phyloP scores from a whole-genome alignment of 179 eudicot species.

The Pouteria campechiana region DNA sequence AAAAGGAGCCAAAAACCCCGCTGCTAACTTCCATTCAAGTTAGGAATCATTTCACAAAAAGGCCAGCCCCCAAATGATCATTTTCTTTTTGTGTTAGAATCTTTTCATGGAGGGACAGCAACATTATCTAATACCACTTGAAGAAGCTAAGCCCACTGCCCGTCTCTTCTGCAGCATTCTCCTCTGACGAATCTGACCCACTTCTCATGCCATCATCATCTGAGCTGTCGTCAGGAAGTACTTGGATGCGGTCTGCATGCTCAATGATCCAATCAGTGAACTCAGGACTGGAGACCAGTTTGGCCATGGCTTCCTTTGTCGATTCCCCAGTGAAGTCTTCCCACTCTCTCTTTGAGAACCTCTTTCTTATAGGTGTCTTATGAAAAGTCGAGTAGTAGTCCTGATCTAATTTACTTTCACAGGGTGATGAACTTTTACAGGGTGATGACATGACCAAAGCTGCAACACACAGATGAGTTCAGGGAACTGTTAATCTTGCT shows the following conservation, averaged over 20 bases:
- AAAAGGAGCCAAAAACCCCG: too few relatives aligned
- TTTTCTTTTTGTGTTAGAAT: too few relatives aligned
- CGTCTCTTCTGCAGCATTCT: constrained; percentile 35
- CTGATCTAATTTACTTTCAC: constrained; percentile 11
- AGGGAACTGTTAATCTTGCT: background rate
- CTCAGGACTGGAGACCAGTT: constrained; percentile 58
- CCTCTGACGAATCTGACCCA: constrained; percentile 66
- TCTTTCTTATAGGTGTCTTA: constrained; percentile 48
- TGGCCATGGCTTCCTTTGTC: constrained; percentile 56
- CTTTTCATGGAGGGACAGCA: too few relatives aligned
- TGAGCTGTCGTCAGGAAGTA: constrained; percentile 33
- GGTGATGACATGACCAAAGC: constrained; percentile 32
- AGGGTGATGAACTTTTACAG: too few relatives aligned
- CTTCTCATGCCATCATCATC: constrained; percentile 54
- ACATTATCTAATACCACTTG: too few relatives aligned
- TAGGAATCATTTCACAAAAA: too few relatives aligned
- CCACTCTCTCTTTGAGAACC: constrained; percentile 66
- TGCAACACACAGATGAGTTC: constrained; percentile 7
- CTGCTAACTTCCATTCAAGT: too few relatives aligned
- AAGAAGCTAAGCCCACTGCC: constrained; percentile 33
- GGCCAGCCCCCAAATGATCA: too few relatives aligned
- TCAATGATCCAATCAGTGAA: constrained; percentile 79
- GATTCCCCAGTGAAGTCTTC: constrained; percentile 61
- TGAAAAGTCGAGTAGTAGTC: constrained; percentile 72
- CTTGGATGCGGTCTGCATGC: constrained; percentile 51